phyloP scores from a whole-genome alignment of 2,329 filamentous ascomycete genomes.

The Alternaria sp. region DNA sequence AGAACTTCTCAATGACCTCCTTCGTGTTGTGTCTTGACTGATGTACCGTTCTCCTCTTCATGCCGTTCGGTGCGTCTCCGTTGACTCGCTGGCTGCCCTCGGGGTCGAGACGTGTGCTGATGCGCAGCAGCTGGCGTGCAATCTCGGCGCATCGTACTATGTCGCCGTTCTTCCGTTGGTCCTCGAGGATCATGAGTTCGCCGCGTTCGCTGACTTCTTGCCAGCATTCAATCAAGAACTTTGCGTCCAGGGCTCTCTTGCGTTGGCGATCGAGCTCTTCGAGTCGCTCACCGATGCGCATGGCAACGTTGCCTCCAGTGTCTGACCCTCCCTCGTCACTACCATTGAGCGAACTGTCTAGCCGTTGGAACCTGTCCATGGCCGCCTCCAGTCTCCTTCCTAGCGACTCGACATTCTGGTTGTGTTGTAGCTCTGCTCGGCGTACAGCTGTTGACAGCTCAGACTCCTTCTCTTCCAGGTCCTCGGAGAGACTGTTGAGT shows the following conservation, averaged over 20 bases:
- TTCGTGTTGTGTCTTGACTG: conserved; percentile 70
- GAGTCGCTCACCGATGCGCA: conserved; percentile 91
- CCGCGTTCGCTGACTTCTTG: conserved; percentile 92
- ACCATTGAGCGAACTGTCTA: conserved; percentile 83
- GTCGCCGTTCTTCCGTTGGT: conserved; percentile 85
- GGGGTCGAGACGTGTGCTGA: conserved; percentile 89
- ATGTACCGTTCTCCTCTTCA: conserved; percentile 43
- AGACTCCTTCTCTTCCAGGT: conserved; percentile 89
- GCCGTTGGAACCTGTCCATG: conserved; percentile 87
- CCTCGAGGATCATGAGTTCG: conserved; percentile 85
- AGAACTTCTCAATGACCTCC: conserved; percentile 95
- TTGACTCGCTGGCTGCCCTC: conserved; percentile 62
- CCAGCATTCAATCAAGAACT: conserved; percentile 97
- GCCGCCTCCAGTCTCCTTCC: conserved; percentile 91
- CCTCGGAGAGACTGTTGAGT: conserved; percentile 76
- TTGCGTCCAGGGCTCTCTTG: conserved; percentile 88
- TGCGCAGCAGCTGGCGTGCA: conserved; percentile 89
- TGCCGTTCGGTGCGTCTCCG: conserved; percentile 59
- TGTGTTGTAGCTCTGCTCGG: conserved; percentile 89
- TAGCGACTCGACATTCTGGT: conserved; percentile 86
- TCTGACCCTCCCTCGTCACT: conserved; percentile 64
- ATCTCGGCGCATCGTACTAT: conserved; percentile 96
- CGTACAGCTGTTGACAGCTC: conserved; percentile 90
- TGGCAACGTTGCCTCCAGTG: conserved; percentile 83
- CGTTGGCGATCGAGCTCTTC: conserved; percentile 95